phyloP scores from a whole-genome alignment of 1,139 yeast genomes.

The Petasospora fabianii region DNA sequence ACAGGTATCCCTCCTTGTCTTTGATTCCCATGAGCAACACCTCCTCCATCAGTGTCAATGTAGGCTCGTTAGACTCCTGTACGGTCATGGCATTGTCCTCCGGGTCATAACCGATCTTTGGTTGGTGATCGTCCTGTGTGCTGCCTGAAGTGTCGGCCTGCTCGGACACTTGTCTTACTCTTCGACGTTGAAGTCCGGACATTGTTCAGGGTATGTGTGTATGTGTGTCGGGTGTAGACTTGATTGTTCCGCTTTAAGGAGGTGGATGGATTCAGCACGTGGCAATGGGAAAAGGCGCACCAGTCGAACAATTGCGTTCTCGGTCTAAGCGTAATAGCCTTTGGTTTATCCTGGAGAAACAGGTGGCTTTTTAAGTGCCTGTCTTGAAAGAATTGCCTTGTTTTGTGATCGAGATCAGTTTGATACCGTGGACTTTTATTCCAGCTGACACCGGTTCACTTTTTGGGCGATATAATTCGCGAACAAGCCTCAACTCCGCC shows the following conservation, averaged over 20 bases:
- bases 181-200: slow-evolving; percentile 21
- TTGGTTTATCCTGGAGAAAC: too few species aligned
- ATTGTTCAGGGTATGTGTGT: slow-evolving; percentile 1
- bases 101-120: slow-evolving; percentile 73
- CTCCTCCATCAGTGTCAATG: slow-evolving; percentile 92
- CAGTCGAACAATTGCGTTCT: too few species aligned
- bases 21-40: slow-evolving; percentile 88
- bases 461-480: not conserved
- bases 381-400: too few species aligned
- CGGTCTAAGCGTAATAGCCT: too few species aligned
- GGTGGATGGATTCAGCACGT: too few species aligned
- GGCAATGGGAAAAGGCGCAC: too few species aligned
- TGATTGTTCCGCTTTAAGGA: too few species aligned
- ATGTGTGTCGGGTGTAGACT: too few species aligned
- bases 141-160: slow-evolving; percentile 7
- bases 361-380: too few species aligned
- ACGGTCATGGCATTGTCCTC: slow-evolving; percentile 40
- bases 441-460: not conserved
- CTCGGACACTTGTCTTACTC: slow-evolving; percentile 18
- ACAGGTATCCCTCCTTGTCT: slow-evolving; percentile 92
- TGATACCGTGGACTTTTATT: not conserved
- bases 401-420: too few species aligned
- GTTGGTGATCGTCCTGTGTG: slow-evolving; percentile 22
- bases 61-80: slow-evolving; percentile 45
- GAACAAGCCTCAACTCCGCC: not conserved